Evolutionary conservation across 2,329 filamentous ascomycete genomes (phyloP), one percentile per base, ranked within the genome.

Genomic region (Acephala macrosclerotiorum): DNA sequence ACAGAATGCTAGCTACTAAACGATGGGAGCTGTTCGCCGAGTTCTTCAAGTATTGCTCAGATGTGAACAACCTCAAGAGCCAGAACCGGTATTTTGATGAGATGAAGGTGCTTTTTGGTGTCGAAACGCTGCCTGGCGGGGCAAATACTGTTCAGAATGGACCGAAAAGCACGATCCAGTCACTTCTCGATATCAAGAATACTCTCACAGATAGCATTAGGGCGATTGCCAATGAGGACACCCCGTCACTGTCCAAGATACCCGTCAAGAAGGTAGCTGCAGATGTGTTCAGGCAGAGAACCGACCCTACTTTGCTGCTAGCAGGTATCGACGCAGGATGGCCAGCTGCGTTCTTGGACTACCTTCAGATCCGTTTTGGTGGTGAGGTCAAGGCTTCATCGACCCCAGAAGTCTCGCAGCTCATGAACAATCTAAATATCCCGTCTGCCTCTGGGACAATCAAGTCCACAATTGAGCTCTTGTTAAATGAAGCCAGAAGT

Each of bases 241-340:
- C n/a, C 20, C 47, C 47, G 3, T 42, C 38, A 42, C 18, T 42
- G 5, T 42, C 38, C 38, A 42, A 42, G 38, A 42, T 42, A 5
- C 38, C 38, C 4, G 38, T 42, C 3, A 33, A 33, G 29, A 33
- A 33, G 29, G 29, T 33, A 33, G 29, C 29, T 33, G 29, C 29
- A 9, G 29, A 33, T 33, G 29, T 33, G 29, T 65, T 65, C 25
- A 47, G n/a, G 11, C 26, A 38, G 22, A 51, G 65, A 33, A 66
- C 36, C 20, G 66, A 68, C 58, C 66, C 66, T 16, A 68, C 63
- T 8, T 22, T 68, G 2, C 36, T 35, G 2, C 12, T 68, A 33
- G 66, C 59, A 3, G 66, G 66, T 35, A 55, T 66, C 1, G 57
- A 68, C 18, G 49, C 63, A 45, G 66, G 63, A 33, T 63, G 60